phyloP scores from a whole-genome alignment of 2,329 filamentous ascomycete species.

The Coniella vitis region DNA sequence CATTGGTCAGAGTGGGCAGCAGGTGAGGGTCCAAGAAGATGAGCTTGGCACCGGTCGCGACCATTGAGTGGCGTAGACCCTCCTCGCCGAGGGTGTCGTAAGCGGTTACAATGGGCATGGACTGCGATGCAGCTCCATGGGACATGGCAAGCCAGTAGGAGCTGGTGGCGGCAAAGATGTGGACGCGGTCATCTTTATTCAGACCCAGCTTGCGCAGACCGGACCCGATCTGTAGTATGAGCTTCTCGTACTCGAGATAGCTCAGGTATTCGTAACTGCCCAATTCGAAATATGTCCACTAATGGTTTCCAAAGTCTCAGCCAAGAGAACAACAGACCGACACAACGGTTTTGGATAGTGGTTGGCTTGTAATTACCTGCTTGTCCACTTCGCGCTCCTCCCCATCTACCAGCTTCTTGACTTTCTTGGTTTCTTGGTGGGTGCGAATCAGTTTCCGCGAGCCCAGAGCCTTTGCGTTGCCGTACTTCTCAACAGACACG shows the following conservation, averaged over 20 bases:
- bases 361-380: constrained; percentile 21
- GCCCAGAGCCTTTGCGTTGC: constrained; percentile 60
- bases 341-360: neutral
- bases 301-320: neutral
- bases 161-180: constrained; percentile 73
- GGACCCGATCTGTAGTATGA: constrained; percentile 59
- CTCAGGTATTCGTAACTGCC: constrained; percentile 70
- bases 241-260: constrained; percentile 71
- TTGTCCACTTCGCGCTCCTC: constrained; percentile 75
- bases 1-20: constrained; percentile 48
- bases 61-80: constrained; percentile 66
- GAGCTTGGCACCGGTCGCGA: constrained; percentile 62
- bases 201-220: constrained; percentile 70
- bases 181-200: constrained; percentile 60
- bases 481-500: constrained; percentile 57
- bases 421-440: constrained; percentile 78
- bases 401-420: constrained; percentile 82
- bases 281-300: constrained; percentile 84
- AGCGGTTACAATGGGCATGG: constrained; percentile 75
- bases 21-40: constrained; percentile 72
- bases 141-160: constrained; percentile 45
- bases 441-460: constrained; percentile 67
- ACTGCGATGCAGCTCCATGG: constrained; percentile 60
- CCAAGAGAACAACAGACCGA: constrained; percentile 18
- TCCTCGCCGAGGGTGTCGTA: constrained; percentile 76